These are phyloP conservation scores for Cladosporium sp. DNA, from an alignment of 2,329 filamentous ascomycete genomes.

Conservation along the genomic window DNA sequence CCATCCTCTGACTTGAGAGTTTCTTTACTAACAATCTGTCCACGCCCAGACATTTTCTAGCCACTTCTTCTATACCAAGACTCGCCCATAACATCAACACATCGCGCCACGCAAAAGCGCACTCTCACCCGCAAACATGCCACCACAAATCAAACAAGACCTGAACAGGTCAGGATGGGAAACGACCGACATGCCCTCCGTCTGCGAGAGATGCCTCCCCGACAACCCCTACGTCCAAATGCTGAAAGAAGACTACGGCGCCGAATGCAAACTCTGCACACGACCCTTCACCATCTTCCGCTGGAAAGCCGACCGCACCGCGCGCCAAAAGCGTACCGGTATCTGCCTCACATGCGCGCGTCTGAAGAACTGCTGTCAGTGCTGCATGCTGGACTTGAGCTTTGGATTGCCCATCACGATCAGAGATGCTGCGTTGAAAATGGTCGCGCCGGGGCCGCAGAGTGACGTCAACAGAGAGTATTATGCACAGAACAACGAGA, in stretches of 20 bases:
- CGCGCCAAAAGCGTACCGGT: slow-evolving; percentile 87
- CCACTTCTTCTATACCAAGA: too few relatives aligned
- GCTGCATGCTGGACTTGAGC: slow-evolving; percentile 95
- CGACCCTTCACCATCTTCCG: slow-evolving; percentile 92
- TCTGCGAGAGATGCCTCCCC: slow-evolving; percentile 88
- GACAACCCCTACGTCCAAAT: slow-evolving; percentile 98
- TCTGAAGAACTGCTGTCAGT: slow-evolving; percentile 98
- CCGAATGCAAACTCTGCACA: slow-evolving; percentile 68
- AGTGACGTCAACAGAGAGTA: slow-evolving; percentile 95
- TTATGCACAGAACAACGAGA: slow-evolving; percentile 96
- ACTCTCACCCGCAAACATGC: slow-evolving; percentile 52
- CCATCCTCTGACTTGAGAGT: too few relatives aligned
- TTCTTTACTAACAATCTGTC: too few relatives aligned
- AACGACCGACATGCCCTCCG: slow-evolving; percentile 81
- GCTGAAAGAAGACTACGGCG: slow-evolving; percentile 94
- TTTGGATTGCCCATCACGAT: slow-evolving; percentile 94
- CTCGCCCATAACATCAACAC: too few relatives aligned
- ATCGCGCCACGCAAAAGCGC: too few relatives aligned
- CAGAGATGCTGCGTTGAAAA: slow-evolving; percentile 92
- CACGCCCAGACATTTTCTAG: too few relatives aligned
- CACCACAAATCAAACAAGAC: slow-evolving; percentile 92
- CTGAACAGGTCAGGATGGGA: slow-evolving; percentile 96
- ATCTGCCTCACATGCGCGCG: slow-evolving; percentile 96
- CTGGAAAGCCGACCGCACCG: slow-evolving; percentile 89
- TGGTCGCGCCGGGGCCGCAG: slow-evolving; percentile 89